phyloP scores from a whole-genome alignment of 1,284 basidiomycete genomes.

The Coniferiporia sulphurascens region DNA sequence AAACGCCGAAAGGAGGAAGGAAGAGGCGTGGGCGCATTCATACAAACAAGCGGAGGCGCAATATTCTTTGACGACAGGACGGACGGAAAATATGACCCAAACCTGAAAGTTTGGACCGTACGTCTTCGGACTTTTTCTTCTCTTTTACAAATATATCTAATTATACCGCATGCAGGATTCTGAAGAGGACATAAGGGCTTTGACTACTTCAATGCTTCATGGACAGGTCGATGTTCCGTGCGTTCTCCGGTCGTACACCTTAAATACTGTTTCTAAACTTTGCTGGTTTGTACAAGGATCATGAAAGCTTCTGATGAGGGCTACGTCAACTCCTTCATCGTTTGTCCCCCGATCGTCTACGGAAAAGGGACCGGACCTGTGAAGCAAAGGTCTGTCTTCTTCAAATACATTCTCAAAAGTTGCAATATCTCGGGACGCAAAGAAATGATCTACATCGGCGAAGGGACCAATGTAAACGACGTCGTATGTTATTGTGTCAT shows the following conservation, averaged over 20 bases:
- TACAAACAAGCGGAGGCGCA: constrained; percentile 24
- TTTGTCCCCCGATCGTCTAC: constrained; percentile 19
- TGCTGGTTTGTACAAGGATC: constrained; percentile 11
- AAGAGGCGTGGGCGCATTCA: constrained; percentile 15
- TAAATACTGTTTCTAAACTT: not conserved
- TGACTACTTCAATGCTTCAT: constrained; percentile 15
- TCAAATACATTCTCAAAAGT: not conserved
- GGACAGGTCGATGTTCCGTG: constrained; percentile 20
- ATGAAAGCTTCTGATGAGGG: constrained; percentile 21
- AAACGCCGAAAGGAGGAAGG: constrained; percentile 12
- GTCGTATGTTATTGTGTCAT: constrained; percentile 8
- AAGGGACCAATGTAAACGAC: constrained; percentile 22
- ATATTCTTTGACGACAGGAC: constrained; percentile 18
- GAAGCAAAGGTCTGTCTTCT: constrained; percentile 5
- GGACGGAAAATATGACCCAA: constrained; percentile 17
- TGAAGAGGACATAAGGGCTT: constrained; percentile 18
- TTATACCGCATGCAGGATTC: constrained; percentile 13
- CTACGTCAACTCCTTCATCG: constrained; percentile 20
- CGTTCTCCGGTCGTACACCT: not conserved
- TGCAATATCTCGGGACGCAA: constrained; percentile 8
- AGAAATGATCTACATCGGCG: constrained; percentile 20
- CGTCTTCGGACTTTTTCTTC: constrained; percentile 1
- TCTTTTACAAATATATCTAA: not conserved
- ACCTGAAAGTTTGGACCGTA: constrained; percentile 22
- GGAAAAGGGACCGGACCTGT: constrained; percentile 20